A percentile compares a stretch with the other conserved stretches of the same genome.
phyloP scores from a whole-genome alignment of 2,329 filamentous ascomycete species.

The Hypoxylon sp. region DNA sequence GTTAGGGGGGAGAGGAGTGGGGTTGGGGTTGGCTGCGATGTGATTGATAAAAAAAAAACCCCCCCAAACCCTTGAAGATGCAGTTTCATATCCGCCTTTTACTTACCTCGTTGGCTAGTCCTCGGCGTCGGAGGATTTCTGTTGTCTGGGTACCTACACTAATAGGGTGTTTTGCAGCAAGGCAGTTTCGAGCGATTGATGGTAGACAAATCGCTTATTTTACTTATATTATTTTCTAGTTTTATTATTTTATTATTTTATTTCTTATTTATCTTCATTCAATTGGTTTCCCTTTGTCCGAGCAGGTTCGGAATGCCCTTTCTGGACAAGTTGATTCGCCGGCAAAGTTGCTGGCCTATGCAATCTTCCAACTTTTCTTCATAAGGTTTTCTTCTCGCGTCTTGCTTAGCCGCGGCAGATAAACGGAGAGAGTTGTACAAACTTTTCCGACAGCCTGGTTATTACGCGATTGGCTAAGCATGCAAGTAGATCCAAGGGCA shows the following conservation, averaged over 20 bases:
- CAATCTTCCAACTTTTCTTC: not conserved
- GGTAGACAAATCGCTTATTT: not conserved
- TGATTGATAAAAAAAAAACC: not conserved
- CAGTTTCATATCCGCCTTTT: not conserved
- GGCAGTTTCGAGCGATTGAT: not conserved
- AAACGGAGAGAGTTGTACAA: not conserved
- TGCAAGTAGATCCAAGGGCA: conserved; percentile 1
- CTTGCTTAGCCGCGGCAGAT: not conserved
- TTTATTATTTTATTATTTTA: no score
- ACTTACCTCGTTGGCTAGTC: not conserved
- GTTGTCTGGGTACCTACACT: not conserved
- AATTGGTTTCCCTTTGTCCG: not conserved
- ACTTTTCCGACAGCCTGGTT: conserved; percentile 10
- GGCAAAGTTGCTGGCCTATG: not conserved
- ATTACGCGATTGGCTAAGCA: conserved; percentile 6
- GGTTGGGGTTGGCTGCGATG: not conserved
- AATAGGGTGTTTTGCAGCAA: not conserved
- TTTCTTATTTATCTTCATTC: not conserved
- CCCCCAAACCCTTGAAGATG: not conserved
- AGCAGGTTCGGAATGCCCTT: not conserved
- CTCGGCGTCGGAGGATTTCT: not conserved
- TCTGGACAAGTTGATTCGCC: not conserved
- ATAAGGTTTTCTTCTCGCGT: not conserved
- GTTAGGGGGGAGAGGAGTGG: not conserved
- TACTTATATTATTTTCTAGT: not conserved